Conservation (phyloP, 495 filamentous ascomycete genomes). For the Thermothielavioides terrestris region DNA sequence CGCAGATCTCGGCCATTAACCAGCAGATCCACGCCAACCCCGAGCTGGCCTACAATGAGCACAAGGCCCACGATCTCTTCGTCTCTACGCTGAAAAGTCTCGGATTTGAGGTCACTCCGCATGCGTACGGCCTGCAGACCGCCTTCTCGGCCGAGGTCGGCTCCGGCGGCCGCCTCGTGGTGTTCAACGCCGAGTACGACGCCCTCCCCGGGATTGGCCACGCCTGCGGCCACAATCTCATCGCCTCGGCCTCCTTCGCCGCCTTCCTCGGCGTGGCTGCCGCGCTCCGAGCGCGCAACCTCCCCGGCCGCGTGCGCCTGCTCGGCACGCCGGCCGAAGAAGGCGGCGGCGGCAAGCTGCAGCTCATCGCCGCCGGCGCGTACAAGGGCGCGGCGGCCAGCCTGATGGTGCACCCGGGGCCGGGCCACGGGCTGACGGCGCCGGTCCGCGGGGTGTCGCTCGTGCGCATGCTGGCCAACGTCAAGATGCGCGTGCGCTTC, state of each 20-base stretch:
- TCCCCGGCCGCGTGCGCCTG: conserved; percentile 49
- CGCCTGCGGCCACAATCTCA: conserved; percentile 58
- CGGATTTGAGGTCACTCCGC: conserved; percentile 38
- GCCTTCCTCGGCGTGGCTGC: conserved; percentile 50
- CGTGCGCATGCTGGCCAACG: conserved; percentile 45
- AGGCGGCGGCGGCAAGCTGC: conserved; percentile 43
- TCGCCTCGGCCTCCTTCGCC: conserved; percentile 51
- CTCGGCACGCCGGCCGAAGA: conserved; percentile 67
- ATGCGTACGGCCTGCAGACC: conserved; percentile 44
- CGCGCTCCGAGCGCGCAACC: conserved; percentile 38
- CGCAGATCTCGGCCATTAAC: conserved; percentile 39
- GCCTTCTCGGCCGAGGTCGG: conserved; percentile 46
- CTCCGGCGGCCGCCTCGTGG: conserved; percentile 41
- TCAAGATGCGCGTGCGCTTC: conserved; percentile 40
- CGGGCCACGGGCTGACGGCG: conserved; percentile 23
- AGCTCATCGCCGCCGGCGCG: conserved; percentile 42
- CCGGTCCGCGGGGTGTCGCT: conserved; percentile 26
- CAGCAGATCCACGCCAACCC: conserved; percentile 45
- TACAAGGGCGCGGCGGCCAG: conserved; percentile 40
- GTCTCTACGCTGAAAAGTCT: conserved; percentile 30
- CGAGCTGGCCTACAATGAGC: conserved; percentile 47
- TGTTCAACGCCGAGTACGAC: conserved; percentile 53
- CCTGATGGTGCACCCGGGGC: conserved; percentile 48
- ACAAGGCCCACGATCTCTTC: conserved; percentile 45
- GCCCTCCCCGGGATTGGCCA: conserved; percentile 39